Evolutionary conservation across 768 basidiomycete genomes (phyloP), one percentile per base, ranked within the genome.

Genomic region (Lactarius quietus): DNA sequence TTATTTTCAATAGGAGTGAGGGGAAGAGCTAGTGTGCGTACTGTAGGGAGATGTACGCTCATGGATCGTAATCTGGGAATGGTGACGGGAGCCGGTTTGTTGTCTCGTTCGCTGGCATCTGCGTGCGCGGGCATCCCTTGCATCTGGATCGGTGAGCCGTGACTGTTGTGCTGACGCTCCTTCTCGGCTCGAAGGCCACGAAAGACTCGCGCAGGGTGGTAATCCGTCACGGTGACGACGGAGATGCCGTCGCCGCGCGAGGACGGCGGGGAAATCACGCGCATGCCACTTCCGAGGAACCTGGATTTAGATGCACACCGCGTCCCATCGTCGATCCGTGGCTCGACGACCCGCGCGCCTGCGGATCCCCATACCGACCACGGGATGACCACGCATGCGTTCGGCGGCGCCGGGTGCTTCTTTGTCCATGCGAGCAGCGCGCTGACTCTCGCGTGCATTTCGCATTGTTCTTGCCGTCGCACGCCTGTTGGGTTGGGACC

Each of bases 231-330:
- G 14, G 63, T 45, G 23, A 64, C 23, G 18, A n/a, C 9, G 9
- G 43, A n/a, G 3, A 36, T 38, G 15, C 62, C 62, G 8, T 57
- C 45, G 28, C 43, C 31, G 20, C 48, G 62, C 29, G 23, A 29
- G 10, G 28, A 51, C 23, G 28, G 15, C 15, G 62, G 28, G 1
- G 62, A 51, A 6, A 57, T 12, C 14, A 33, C 28, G 15, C 62
- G 56, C 62, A 63, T 57, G 23, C 62, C 62, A 18, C 56, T 31
- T 6, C 62, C 36, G 15, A 45, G 38, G 48, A 63, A 63, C 36
- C 35, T 51, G 15, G 62, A 31, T 15, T 63, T 56, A 14, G 56
- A 52, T 6, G 45, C 43, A 36, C 56, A 58, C 62, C 23, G 38
- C 5, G 23, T 8, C 15, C 48, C 12, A 5, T 57, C 43, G 14